Base-by-base conservation (phyloP, 495 filamentous ascomycete species). In the Aspergillus haitiensis region DNA sequence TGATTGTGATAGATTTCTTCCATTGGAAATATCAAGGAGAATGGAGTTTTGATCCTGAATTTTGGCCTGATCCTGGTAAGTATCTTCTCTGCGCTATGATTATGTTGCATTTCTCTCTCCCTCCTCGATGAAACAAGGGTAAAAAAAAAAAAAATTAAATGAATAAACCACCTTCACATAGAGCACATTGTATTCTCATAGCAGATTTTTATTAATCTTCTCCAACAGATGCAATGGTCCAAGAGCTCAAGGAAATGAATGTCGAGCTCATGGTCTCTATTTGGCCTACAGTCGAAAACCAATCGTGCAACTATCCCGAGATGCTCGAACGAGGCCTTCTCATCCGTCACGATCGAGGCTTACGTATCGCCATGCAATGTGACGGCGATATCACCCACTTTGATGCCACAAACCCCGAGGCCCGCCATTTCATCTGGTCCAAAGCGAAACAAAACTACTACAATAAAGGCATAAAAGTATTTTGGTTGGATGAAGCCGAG, bases 401-500 rank as follows among this genome's bases (percentile, higher is more conserved):
- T 55, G 83, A 85, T 50, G 76, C 80, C 0, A 86, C 83, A 0
- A 82, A 86, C 59, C 78, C 82, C 0, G 74, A 67, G 13, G 76
- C 82, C 0, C 71, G 82, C 0, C 51, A 70, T 2, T 85, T 76
- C 50, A 61, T 85, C n/a, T 86, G 83, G 82, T 60, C 69, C n/a
- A 78, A 74, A 56, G 78, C 70, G 0, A 78, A 80, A 59, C 61
- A 80, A 56, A 78, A 85, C 68, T 85, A 86, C 70, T 80, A 81
- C 65, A 68, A 75, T 56, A 79, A 76, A 39, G 83, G 82, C n/a
- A 83, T 86, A 63, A 73, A 74, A 50, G 62, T 79, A 12, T 86
- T 85, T 69, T 86, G 83, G 82, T 78, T 86, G 6, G 83, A 86
- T 58, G 82, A 86, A 60, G 82, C 82, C 0, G 83, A 84, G 58